These are phyloP conservation scores for Cucumis hystrix DNA, from an alignment of 306 rosid genomes.

Conservation along the genomic window DNA sequence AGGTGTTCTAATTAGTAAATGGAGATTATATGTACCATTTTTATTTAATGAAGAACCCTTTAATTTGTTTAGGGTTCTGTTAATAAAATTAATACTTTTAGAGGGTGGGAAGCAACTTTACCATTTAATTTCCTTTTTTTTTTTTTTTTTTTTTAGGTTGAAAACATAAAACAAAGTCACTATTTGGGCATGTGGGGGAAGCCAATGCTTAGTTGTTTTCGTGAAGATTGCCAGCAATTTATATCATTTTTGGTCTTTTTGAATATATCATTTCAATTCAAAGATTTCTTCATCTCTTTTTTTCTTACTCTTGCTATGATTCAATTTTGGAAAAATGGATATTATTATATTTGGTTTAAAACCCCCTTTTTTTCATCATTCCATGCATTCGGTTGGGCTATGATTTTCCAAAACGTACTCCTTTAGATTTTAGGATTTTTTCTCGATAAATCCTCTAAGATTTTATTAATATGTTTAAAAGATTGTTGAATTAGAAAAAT, in stretches of 20 bases:
- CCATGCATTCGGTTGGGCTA: no score
- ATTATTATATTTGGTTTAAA: no score
- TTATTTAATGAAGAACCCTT: neutral
- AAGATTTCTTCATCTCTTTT: no score
- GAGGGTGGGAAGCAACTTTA: neutral
- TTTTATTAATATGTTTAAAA: no score
- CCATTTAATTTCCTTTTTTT: neutral
- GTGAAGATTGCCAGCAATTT: conserved; percentile 1
- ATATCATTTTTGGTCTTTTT: neutral
- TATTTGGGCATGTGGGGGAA: conserved; percentile 12
- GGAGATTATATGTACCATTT: neutral
- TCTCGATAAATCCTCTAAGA: no score
- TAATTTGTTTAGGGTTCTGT: neutral
- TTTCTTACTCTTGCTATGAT: no score
- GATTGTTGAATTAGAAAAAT: no score
- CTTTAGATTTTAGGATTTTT: no score
- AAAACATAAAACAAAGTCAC: conserved; percentile 17
- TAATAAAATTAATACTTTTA: neutral
- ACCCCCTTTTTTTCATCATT: no score
- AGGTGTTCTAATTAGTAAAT: neutral
- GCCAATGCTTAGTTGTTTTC: conserved; percentile 15
- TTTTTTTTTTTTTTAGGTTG: conserved; percentile 19
- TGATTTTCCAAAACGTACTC: no score
- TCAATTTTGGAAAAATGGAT: no score
- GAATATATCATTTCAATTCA: no score